These are phyloP conservation scores for Atkinsonella hypoxylon DNA, from an alignment of 2,329 filamentous ascomycete genomes.

Conservation along the genomic window DNA sequence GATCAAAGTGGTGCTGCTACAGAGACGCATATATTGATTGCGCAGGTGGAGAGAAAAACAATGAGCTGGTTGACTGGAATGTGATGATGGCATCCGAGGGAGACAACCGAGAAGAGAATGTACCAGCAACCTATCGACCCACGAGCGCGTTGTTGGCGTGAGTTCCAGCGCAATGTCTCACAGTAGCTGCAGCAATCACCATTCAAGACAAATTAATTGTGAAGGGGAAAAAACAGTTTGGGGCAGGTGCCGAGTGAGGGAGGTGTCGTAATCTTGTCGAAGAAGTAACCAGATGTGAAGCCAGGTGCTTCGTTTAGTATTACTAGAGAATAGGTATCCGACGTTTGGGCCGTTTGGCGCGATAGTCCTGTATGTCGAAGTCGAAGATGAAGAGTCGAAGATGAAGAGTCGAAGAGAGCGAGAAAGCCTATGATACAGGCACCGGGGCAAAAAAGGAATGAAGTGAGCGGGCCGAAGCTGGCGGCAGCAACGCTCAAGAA, in stretches of 20 bases:
- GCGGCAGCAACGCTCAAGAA: constrained; percentile 5
- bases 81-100: constrained; percentile 14
- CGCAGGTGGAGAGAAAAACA: constrained; percentile 4
- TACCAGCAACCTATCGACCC: constrained; percentile 13
- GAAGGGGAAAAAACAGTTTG: constrained; percentile 10
- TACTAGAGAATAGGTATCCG: background rate
- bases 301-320: background rate
- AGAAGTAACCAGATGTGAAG: background rate
- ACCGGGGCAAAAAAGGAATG: constrained; percentile 7
- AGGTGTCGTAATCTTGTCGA: background rate
- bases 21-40: constrained; percentile 9
- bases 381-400: too few species aligned
- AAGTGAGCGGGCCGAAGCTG: constrained; percentile 7
- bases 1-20: background rate
- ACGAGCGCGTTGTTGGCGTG: constrained; percentile 10
- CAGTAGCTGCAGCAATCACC: background rate
- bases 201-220: constrained; percentile 1
- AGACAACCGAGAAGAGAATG: constrained; percentile 16
- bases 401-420: background rate
- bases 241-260: constrained; percentile 15
- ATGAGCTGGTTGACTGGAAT: constrained; percentile 16
- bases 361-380: background rate
- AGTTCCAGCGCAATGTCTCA: constrained; percentile 8
- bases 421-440: background rate
- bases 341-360: background rate